Conservation (phyloP, 371 early-diverging fungal species). For the Phascolomyces articulosus region DNA sequence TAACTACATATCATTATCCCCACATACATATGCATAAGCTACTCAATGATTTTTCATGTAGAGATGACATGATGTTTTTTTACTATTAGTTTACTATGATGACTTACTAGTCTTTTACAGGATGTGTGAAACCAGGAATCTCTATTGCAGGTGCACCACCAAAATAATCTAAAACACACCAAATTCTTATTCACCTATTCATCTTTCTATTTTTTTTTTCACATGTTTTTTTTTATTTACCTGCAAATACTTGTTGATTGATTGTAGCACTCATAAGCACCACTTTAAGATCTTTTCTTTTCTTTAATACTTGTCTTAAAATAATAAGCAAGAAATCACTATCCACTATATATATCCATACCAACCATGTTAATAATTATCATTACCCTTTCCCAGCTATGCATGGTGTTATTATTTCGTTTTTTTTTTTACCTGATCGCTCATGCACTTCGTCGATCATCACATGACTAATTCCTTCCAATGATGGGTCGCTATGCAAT, state of each 20-base stretch:
- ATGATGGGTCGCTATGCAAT: slow-evolving; percentile 68
- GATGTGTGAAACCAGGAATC: slow-evolving; percentile 82
- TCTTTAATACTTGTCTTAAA: slow-evolving; percentile 56
- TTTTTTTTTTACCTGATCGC: slow-evolving; percentile 50
- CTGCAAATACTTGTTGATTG: slow-evolving; percentile 64
- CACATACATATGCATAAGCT: no score
- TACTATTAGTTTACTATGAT: background rate
- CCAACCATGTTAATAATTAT: background rate
- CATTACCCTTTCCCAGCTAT: background rate
- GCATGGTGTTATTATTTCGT: background rate
- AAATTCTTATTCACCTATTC: no score
- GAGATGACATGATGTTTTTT: no score
- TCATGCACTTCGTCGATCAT: slow-evolving; percentile 86
- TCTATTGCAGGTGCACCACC: slow-evolving; percentile 66
- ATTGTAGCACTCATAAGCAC: slow-evolving; percentile 88
- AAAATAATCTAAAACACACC: slow-evolving; percentile 42
- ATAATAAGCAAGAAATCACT: slow-evolving; percentile 68
- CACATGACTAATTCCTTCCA: slow-evolving; percentile 69
- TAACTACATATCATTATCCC: slow-evolving; percentile 22
- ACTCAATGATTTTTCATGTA: no score
- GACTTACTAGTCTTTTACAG: slow-evolving; percentile 68
- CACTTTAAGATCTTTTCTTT: slow-evolving; percentile 51
- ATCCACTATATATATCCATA: slow-evolving; percentile 37
- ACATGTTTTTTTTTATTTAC: slow-evolving; percentile 15
- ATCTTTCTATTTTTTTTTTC: no score